Evolutionary conservation across 305 asterid species (phyloP), one percentile per base, ranked within the genome.

Genomic region (Solanum chacoense): DNA sequence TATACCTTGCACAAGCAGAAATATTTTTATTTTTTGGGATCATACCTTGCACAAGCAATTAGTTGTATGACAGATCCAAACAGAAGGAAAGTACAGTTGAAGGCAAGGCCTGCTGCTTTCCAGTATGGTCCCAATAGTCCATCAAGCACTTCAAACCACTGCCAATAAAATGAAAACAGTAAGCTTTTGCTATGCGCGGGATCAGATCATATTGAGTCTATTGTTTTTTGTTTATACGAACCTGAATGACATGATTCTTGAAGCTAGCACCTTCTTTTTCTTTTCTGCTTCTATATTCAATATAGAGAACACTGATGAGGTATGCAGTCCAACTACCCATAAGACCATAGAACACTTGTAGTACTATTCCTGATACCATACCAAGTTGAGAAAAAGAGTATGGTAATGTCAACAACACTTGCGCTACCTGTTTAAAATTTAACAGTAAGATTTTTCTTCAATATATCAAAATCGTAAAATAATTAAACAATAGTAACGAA

Each of bases 61-160:
- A 93, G 92, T 84, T 93, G 94, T 45, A 93, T 93, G 76, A 93
- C 94, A 75, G 94, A 93, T 89, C 94, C 94, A 89, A 93, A 92
- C 18, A 93, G 92, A 36, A 93, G 92, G 91, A 93, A 93, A 89
- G 94, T 93, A 85, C 94, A 93, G 90, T 93, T 93, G 89, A 93
- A 93, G 75, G 93, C 94, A 22, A 93, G 93, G 75, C 94, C 94
- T 63, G 34, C 87, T 32, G 94, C 94, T 89, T 93, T 93, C 94
- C 94, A 93, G 89, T 91, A 92, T 73, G 94, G 92, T 22, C 94
- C 94, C 89, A 92, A 34, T 45, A 92, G 80, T 79, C 94, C 94
- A 89, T 91, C 93, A 22, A 92, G 91, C 40, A 92, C 94, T 69
- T 92, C 94, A 85, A 91, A 92, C 94, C 94, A 93, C 94, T 93